A percentile compares a stretch with the other conserved stretches of the same genome.
phyloP scores from a whole-genome alignment of 2,329 filamentous ascomycete species.

The Aspergillus tubingensis region DNA sequence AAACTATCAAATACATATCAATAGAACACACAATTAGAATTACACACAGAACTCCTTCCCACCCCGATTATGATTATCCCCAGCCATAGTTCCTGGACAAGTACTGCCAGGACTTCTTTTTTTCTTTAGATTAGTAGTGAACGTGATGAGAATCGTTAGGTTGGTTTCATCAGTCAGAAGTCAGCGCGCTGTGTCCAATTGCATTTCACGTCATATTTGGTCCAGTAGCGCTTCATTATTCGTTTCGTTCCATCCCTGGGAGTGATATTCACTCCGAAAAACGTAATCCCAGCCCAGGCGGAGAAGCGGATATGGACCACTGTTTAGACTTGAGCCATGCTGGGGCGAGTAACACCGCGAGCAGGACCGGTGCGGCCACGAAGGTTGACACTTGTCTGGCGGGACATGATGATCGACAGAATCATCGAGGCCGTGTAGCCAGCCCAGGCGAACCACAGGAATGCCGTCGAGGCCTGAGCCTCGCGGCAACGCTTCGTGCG shows the following conservation, averaged over 20 bases:
- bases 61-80: neutral
- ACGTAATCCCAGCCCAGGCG: neutral
- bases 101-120: neutral
- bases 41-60: neutral
- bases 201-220: neutral
- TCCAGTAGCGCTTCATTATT: neutral
- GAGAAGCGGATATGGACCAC: neutral
- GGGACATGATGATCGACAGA: constrained; percentile 42
- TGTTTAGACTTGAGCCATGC: constrained; percentile 49
- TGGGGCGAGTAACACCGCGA: constrained; percentile 36
- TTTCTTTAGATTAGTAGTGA: neutral
- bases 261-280: neutral
- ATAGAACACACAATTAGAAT: neutral
- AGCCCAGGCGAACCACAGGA: constrained; percentile 55
- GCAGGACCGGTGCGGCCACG: constrained; percentile 35
- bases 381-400: constrained; percentile 36
- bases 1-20: neutral
- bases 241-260: neutral
- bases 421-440: constrained; percentile 46
- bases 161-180: neutral
- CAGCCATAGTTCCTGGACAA: neutral
- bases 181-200: neutral
- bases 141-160: neutral
- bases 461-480: constrained; percentile 53
- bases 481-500: constrained; percentile 50